Conservation (phyloP, 2,329 filamentous ascomycete species). For the Cytospora schulzeri region DNA sequence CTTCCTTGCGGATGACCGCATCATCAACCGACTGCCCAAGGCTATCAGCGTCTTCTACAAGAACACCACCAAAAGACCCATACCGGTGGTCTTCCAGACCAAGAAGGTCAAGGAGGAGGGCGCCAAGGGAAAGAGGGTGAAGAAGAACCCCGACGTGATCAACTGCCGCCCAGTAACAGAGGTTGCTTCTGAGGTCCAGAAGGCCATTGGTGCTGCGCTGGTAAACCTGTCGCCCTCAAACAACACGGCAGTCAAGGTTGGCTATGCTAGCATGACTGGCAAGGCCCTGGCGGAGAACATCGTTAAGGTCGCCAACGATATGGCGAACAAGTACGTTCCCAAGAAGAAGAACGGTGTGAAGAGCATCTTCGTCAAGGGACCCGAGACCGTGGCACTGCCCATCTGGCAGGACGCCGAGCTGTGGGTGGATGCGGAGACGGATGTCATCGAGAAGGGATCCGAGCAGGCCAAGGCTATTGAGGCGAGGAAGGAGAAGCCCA, state of each 20-base stretch:
- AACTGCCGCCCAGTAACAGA: constrained; percentile 60
- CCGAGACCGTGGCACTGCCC: constrained; percentile 85
- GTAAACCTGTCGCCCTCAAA: constrained; percentile 78
- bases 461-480: constrained; percentile 50
- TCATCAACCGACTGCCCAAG: constrained; percentile 72
- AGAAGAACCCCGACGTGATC: constrained; percentile 46
- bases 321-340: constrained; percentile 80
- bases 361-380: constrained; percentile 86
- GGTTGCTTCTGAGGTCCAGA: constrained; percentile 79
- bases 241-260: constrained; percentile 80
- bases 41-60: constrained; percentile 92
- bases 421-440: constrained; percentile 77
- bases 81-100: constrained; percentile 71
- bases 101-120: constrained; percentile 57
- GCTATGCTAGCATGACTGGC: constrained; percentile 71
- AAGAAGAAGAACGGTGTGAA: constrained; percentile 87
- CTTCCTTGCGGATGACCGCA: constrained; percentile 89
- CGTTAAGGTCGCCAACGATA: constrained; percentile 65
- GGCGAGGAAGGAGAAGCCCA: constrained; percentile 51
- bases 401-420: constrained; percentile 92
- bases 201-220: constrained; percentile 74
- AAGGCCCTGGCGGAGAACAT: constrained; percentile 82
- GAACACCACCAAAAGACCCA: constrained; percentile 77
- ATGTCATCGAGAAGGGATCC: constrained; percentile 63
- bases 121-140: constrained; percentile 60